Evolutionary conservation across 805 yeast genomes (phyloP), one percentile per base, ranked within the genome.

Genomic region (Yarrowia keelungensis): DNA sequence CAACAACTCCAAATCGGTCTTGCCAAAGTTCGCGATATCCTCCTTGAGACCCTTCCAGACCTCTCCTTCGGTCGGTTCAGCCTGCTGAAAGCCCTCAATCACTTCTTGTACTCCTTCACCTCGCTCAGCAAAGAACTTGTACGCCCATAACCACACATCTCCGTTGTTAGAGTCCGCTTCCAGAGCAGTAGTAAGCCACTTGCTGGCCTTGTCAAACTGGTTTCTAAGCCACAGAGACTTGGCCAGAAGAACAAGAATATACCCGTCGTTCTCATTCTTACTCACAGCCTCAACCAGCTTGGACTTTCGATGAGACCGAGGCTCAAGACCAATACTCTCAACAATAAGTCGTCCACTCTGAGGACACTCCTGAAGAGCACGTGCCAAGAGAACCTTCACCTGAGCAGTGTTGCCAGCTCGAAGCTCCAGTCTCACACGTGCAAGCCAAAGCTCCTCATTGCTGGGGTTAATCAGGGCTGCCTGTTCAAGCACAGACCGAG

Each of bases 151-250:
- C 89, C 96, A 92, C 2, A 83, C 77, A 77, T 93, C 98, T 4
- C 97, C 98, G 74, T 81, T 84, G n/a, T 78, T 80, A 0, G 80
- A 76, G 69, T 87, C 86, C 2, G 81, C 80, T n/a, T 78, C 80
- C 11, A 88, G 75, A 0, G 95, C 90, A 67, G 89, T 81, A 59
- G 88, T 89, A 69, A 92, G 85, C 92, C 97, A 93, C 14, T 87
- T 82, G 68, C 81, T 79, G 0, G 96, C 91, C 71, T 87, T 88
- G 19, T 70, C 69, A 12, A 41, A 35, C 43, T 69, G 50, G 1
- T 83, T 78, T 35, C 82, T 77, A 71, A 89, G 89, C 88, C 89
- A 88, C 71, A 92, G 87, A 69, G 86, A 84, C 12, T 81, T 78
- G 0, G 95, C 97, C 41, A 92, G 87, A 0, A 85, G 82, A 12